A percentile compares a stretch with the other conserved stretches of the same genome.
Evolutionary conservation across 176 grass and related monocot genomes (phyloP).

Genomic region (Stipa capillata): DNA sequence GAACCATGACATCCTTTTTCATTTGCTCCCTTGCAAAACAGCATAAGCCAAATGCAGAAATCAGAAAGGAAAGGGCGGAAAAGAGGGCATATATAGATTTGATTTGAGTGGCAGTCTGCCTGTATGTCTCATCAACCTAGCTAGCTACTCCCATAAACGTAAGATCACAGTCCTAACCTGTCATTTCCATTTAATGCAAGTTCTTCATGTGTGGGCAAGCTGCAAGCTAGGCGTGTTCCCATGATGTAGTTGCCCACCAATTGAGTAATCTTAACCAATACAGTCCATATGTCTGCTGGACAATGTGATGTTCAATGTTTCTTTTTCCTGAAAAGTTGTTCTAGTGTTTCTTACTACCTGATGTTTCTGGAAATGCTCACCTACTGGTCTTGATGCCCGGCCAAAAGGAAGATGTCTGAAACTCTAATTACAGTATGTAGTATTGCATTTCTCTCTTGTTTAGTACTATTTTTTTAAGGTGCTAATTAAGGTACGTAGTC

Average conservation of each 20-base stretch:
- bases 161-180: conserved; percentile 7
- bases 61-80: neutral
- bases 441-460: neutral
- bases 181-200: neutral
- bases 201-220: neutral
- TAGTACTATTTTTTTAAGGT: neutral
- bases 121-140: neutral
- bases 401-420: neutral
- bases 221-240: neutral
- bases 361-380: neutral
- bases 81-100: neutral
- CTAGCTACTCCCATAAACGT: conserved; percentile 2
- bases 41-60: conserved; percentile 4
- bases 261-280: neutral
- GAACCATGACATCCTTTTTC: neutral
- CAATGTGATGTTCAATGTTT: neutral
- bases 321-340: neutral
- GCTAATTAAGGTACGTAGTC: neutral
- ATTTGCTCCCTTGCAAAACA: neutral
- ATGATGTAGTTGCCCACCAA: neutral
- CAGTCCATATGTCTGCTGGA: neutral
- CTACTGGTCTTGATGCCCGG: conserved; percentile 3
- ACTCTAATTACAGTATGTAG: neutral
- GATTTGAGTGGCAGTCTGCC: neutral
- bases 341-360: neutral